A percentile compares a stretch with the other conserved stretches of the same genome.
Evolutionary conservation across 176 grass and related monocot species (phyloP).

Genomic region (Phragmites australis): DNA sequence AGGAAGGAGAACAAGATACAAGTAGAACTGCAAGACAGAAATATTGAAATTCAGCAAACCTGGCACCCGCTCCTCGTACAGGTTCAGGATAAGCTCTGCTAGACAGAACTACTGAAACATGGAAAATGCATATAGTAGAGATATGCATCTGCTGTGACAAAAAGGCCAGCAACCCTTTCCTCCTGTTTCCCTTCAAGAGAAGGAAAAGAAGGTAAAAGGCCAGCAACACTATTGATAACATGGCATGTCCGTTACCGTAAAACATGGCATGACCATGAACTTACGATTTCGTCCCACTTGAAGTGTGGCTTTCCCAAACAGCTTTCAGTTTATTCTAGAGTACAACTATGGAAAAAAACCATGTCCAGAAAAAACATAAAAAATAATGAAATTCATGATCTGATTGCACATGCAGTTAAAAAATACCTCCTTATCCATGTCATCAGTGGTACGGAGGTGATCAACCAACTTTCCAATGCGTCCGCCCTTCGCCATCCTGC

Average conservation of each 20-base stretch:
- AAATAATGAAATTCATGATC: not conserved
- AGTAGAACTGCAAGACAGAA: conserved; percentile 56
- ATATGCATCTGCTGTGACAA: not conserved
- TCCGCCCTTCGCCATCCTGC: conserved; percentile 52
- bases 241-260: no score
- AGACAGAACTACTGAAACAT: conserved; percentile 14
- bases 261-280: not conserved
- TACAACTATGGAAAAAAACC: not conserved
- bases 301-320: conserved; percentile 19
- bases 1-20: conserved; percentile 58
- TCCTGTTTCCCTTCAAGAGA: not conserved
- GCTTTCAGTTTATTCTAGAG: conserved; percentile 1
- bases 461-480: conserved; percentile 70
- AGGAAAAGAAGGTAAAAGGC: not conserved
- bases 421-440: conserved; percentile 66
- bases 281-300: not conserved
- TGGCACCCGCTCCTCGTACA: not conserved
- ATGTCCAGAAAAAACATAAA: conserved; percentile 13
- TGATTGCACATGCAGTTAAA: not conserved
- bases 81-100: not conserved
- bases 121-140: not conserved
- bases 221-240: conserved; percentile 16
- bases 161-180: conserved; percentile 8
- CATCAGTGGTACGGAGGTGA: conserved; percentile 54
- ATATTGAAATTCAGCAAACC: conserved; percentile 23